Evolutionary conservation across 2,329 filamentous ascomycete genomes (phyloP).

Genomic region (Dothideomycetes sp.): DNA sequence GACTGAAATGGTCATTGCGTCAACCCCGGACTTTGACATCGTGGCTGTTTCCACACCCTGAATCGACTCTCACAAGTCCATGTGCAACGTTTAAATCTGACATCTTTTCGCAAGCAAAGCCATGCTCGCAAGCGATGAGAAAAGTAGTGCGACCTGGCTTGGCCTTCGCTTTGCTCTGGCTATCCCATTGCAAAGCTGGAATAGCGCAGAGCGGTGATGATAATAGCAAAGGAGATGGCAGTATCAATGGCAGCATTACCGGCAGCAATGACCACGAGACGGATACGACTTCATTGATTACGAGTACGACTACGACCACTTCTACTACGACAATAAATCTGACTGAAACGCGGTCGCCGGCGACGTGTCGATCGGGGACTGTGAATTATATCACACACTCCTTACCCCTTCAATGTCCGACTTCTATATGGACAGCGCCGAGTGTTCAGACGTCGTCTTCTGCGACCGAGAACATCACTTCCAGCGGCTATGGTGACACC

Average conservation of each 20-base stretch:
- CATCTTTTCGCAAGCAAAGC: background rate
- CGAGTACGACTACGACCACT: background rate
- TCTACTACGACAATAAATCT: background rate
- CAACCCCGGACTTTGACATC: too few relatives aligned
- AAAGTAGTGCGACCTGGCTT: background rate
- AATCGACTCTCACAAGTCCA: too few relatives aligned
- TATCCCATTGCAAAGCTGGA: background rate
- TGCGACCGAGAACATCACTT: slow-evolving; percentile 1
- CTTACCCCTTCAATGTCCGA: slow-evolving; percentile 64
- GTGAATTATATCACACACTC: slow-evolving; percentile 76
- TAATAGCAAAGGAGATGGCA: background rate
- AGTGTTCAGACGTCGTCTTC: slow-evolving; percentile 5
- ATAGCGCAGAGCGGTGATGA: background rate
- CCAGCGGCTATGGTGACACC: too few relatives aligned
- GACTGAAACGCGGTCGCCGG: slow-evolving; percentile 1
- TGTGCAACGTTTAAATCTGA: too few relatives aligned
- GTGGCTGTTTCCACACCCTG: too few relatives aligned
- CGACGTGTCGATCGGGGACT: slow-evolving; percentile 44
- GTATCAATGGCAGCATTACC: background rate
- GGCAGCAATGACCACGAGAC: background rate
- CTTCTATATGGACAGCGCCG: slow-evolving; percentile 40
- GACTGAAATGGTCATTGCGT: too few relatives aligned
- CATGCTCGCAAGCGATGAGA: background rate
- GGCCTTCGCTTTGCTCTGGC: background rate
- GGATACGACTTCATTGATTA: background rate